Evolutionary conservation across 1,284 basidiomycete species (phyloP).

Genomic region (Fomitopsis palustris): DNA sequence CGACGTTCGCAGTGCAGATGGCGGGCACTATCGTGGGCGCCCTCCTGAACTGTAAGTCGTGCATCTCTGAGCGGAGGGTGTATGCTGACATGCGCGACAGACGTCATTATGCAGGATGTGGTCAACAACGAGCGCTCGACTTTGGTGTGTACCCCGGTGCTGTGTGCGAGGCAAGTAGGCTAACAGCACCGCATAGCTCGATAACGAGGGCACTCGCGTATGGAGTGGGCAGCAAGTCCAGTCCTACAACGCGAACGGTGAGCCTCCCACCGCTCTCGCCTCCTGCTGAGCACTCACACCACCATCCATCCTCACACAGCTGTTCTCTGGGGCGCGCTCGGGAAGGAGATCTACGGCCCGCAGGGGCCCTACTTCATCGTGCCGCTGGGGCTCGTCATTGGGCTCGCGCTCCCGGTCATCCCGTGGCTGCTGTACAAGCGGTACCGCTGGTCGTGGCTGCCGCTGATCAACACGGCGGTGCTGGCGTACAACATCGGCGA

Average conservation of each 20-base stretch:
- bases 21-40: conserved; percentile 44
- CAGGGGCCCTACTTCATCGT: conserved; percentile 22
- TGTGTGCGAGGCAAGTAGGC: background rate
- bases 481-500: conserved; percentile 9
- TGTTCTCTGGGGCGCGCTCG: conserved; percentile 49
- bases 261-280: conserved; percentile 8
- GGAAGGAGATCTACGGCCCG: conserved; percentile 37
- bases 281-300: background rate
- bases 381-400: conserved; percentile 8
- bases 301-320: background rate
- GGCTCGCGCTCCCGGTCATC: conserved; percentile 5
- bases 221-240: conserved; percentile 47
- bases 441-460: conserved; percentile 6
- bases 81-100: background rate
- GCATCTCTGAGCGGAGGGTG: background rate
- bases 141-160: conserved; percentile 5
- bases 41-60: conserved; percentile 21
- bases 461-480: conserved; percentile 7
- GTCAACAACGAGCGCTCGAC: conserved; percentile 23
- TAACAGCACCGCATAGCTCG: conserved; percentile 22
- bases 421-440: conserved; percentile 8
- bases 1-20: conserved; percentile 47
- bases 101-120: conserved; percentile 26
- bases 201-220: conserved; percentile 41
- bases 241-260: conserved; percentile 42